Conservation (phyloP, 305 asterid genomes). For the Fraxinus albicans region DNA sequence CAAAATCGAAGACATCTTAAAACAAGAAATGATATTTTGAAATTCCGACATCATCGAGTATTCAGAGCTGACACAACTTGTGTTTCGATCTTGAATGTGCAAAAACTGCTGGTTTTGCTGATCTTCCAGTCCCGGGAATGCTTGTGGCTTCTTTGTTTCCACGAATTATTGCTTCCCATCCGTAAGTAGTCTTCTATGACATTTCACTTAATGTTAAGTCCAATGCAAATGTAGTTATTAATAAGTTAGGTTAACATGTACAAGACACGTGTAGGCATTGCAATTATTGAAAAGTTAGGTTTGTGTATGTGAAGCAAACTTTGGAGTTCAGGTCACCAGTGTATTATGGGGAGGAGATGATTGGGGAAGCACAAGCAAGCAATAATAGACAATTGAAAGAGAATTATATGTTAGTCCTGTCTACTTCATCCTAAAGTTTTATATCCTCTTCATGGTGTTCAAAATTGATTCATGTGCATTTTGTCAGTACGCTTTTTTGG, state of each 20-base stretch:
- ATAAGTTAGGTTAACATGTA: neutral
- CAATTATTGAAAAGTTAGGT: no score
- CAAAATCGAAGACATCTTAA: conserved; percentile 38
- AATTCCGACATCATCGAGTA: conserved; percentile 42
- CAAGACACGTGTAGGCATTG: neutral
- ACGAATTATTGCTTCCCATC: conserved; percentile 54
- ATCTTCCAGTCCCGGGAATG: conserved; percentile 54
- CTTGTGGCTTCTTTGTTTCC: conserved; percentile 67
- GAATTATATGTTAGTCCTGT: conserved; percentile 40
- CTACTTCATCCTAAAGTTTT: neutral
- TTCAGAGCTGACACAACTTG: conserved; percentile 56
- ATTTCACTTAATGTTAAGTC: no score
- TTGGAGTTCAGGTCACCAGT: conserved; percentile 24
- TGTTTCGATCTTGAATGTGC: conserved; percentile 55
- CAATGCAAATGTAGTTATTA: no score
- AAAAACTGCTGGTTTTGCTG: conserved; percentile 45
- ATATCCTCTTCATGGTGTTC: neutral
- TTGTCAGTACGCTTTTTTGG: conserved; percentile 17
- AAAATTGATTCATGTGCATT: neutral
- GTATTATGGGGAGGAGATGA: conserved; percentile 39
- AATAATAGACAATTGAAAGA: conserved; percentile 38
- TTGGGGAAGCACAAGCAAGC: conserved; percentile 46
- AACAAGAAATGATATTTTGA: conserved; percentile 47
- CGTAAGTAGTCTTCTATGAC: conserved; percentile 30
- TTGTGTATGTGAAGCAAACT: conserved; percentile 51